Base-by-base conservation (phyloP, 148 eudicot species). In the Arbutus unedo region DNA sequence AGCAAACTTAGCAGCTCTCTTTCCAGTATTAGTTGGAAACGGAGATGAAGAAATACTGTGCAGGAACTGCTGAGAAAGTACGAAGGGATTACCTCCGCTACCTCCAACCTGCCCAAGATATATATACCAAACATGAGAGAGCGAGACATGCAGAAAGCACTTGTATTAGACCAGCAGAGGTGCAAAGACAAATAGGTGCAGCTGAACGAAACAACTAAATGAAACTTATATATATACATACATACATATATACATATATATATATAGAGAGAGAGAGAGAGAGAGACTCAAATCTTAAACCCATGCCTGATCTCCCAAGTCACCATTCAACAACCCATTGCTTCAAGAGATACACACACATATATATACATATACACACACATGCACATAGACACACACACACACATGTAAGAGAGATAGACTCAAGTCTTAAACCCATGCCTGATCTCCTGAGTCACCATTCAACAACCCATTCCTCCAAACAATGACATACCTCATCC, bases 1-100 rank as follows among this genome's bases (percentile, higher is more conserved):
- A 82, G 91, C 85, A 83, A 94, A 89, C 85, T 85, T 89, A 48
- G 90, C 80, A 83, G 97, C 94, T 87, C 93, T 90, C 80, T 90
- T 92, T 71, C 95, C 97, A 23, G 99, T 92, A 88, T 94, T 90
- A 48, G 82, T 74, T 68, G 99, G 98, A 79, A 94, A 94, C 44
- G 88, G 89, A 66, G 95, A 93, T 80, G 90, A 73, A 3, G 92
- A 90, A 77, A 96, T 88, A 80, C 87, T 84, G 47, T 89, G 90
- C 82, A 96, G 78, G 81, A 94, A 94, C 79, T 82, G 88, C 82
- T 91, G 98, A 82, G 99, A 94, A 85, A 94, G 97, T 83, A 85
- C 90, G 83, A 91, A 96, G 15, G 95, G 97, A 82, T 88, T 88
- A 80, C 86, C 88, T 45, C 88, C 85, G 79, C 81, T 88, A 77